A percentile compares a stretch with the other conserved stretches of the same genome.
phyloP scores from a whole-genome alignment of 495 filamentous ascomycete species.

The Oidiodendron maius region DNA sequence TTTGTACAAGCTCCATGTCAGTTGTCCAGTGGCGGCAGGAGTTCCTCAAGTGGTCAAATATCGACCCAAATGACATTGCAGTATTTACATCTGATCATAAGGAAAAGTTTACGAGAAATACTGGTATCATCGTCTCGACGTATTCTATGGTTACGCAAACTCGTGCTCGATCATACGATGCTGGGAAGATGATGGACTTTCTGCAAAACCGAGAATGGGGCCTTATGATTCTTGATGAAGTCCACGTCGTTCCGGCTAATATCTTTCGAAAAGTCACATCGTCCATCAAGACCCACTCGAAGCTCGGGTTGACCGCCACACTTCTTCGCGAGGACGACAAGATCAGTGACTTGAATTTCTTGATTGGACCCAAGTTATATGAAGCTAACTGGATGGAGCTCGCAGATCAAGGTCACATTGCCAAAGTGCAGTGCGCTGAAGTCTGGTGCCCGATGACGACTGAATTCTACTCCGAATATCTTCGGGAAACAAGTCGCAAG shows the following conservation, averaged over 20 bases:
- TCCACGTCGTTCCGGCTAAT: constrained; percentile 93
- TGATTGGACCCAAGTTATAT: constrained; percentile 96
- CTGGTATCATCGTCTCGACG: constrained; percentile 93
- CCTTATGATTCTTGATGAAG: constrained; percentile 95
- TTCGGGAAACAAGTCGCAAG: constrained; percentile 64
- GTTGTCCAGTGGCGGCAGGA: constrained; percentile 96
- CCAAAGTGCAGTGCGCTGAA: constrained; percentile 94
- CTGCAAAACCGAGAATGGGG: constrained; percentile 91
- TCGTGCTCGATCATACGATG: constrained; percentile 79
- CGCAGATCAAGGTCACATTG: constrained; percentile 93
- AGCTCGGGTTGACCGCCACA: constrained; percentile 94
- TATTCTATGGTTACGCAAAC: constrained; percentile 98
- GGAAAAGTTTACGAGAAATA: constrained; percentile 78
- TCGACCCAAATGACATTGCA: constrained; percentile 86
- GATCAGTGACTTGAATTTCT: constrained; percentile 93
- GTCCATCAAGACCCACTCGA: constrained; percentile 86
- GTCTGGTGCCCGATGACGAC: constrained; percentile 99
- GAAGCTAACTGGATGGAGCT: constrained; percentile 99
- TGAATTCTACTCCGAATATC: constrained; percentile 95
- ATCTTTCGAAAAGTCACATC: constrained; percentile 94
- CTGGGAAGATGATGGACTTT: constrained; percentile 98
- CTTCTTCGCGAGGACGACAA: constrained; percentile 96
- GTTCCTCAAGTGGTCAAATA: constrained; percentile 97
- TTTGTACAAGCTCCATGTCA: constrained; percentile 96
- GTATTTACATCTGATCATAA: constrained; percentile 95